A percentile compares a stretch with the other conserved stretches of the same genome.
These are phyloP conservation scores for Lyophyllum decastes DNA, from an alignment of 768 basidiomycete genomes.

Conservation along the genomic window DNA sequence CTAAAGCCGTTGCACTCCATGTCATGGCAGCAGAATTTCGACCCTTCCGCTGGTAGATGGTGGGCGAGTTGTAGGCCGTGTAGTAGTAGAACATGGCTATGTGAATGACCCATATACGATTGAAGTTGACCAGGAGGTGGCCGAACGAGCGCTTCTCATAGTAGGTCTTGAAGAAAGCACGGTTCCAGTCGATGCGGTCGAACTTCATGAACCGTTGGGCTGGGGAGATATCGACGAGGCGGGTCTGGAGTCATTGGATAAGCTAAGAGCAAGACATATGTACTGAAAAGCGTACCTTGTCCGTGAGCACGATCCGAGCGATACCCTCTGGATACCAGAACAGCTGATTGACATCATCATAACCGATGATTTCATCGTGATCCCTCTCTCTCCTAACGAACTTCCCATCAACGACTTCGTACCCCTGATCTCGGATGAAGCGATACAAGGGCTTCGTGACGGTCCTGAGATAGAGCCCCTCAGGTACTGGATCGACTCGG, in stretches of 20 bases:
- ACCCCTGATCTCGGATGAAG: constrained; percentile 97
- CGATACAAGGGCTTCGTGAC: constrained; percentile 94
- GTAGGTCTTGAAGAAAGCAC: constrained; percentile 98
- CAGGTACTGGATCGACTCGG: constrained; percentile 87
- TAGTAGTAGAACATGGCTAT: constrained; percentile 95
- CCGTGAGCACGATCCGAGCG: constrained; percentile 81
- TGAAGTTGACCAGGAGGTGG: constrained; percentile 98
- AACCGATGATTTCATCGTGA: constrained; percentile 94
- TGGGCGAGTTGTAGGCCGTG: constrained; percentile 91
- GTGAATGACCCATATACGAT: constrained; percentile 99
- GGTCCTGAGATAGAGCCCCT: constrained; percentile 90
- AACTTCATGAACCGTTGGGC: constrained; percentile 96
- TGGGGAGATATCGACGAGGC: constrained; percentile 88
- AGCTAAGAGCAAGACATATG: constrained; percentile 3
- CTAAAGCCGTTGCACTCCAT: constrained; percentile 93
- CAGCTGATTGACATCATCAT: constrained; percentile 98
- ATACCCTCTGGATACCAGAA: constrained; percentile 99
- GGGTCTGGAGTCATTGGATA: constrained; percentile 51
- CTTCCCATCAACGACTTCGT: constrained; percentile 93
- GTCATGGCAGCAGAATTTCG: constrained; percentile 73
- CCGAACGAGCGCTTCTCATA: constrained; percentile 96
- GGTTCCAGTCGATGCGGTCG: constrained; percentile 94
- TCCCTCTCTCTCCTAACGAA: constrained; percentile 93
- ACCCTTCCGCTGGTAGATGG: constrained; percentile 67
- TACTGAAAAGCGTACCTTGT: constrained; percentile 62